Evolutionary conservation across 176 grass and related monocot genomes (phyloP).

Genomic region (Oryza glaberrima): DNA sequence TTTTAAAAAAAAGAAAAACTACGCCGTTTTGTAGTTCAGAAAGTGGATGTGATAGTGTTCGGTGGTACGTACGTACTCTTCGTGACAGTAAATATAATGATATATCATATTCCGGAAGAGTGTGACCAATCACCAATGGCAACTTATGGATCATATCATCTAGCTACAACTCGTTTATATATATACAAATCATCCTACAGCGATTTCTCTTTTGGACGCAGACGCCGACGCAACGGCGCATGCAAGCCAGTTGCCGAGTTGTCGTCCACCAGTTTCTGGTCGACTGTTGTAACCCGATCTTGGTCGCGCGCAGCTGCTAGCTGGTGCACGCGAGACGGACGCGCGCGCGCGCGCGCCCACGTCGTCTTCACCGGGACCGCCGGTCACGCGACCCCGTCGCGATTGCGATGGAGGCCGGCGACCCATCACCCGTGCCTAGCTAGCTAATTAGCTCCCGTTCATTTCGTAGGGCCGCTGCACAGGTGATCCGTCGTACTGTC

Average conservation of each 20-base stretch:
- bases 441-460: background rate
- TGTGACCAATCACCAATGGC: background rate
- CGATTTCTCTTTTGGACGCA: background rate
- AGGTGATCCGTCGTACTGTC: background rate
- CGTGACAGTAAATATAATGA: background rate
- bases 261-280: background rate
- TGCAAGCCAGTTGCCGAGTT: background rate
- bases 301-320: background rate
- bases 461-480: background rate
- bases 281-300: background rate
- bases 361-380: too few species aligned
- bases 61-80: too few species aligned
- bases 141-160: background rate
- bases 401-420: background rate
- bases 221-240: conserved; percentile 30
- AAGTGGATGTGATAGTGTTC: too few species aligned
- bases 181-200: background rate
- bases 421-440: background rate
- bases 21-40: too few species aligned
- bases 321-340: too few species aligned
- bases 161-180: background rate
- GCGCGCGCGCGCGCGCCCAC: too few species aligned
- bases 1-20: too few species aligned
- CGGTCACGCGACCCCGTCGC: background rate
- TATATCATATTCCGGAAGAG: background rate